Percentiles rank a stretch among this genome's conserved stretches.
Evolutionary conservation across 768 basidiomycete genomes (phyloP).

Genomic region (Lepiota venenata): DNA sequence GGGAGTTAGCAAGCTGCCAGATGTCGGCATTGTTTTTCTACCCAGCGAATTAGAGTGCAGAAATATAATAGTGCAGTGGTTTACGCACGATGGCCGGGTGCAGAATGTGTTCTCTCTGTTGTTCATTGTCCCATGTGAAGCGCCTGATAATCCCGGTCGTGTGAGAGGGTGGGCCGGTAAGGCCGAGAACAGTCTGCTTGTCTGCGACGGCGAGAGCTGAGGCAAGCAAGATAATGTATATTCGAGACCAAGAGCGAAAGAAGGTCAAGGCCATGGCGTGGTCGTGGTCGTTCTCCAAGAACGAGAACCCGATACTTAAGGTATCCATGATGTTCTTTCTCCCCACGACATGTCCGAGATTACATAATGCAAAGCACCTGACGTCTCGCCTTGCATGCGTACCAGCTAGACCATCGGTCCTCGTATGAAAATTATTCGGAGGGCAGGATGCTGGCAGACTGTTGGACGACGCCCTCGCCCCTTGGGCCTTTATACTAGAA

Average conservation of each 20-base stretch:
- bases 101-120: constrained; percentile 3
- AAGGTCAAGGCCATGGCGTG: neutral
- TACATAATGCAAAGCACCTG: neutral
- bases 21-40: constrained; percentile 47
- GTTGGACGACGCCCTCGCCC: too few relatives aligned
- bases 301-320: neutral
- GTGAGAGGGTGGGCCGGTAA: neutral
- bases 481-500: too few relatives aligned
- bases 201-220: neutral
- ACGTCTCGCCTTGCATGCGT: too few relatives aligned
- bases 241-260: neutral
- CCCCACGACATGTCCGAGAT: neutral
- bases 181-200: neutral
- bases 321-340: too few relatives aligned
- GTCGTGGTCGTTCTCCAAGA: neutral
- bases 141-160: constrained; percentile 10
- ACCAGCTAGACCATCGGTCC: too few relatives aligned
- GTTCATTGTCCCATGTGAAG: constrained; percentile 3
- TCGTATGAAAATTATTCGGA: too few relatives aligned
- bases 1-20: constrained; percentile 43
- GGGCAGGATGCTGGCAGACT: too few relatives aligned
- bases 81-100: constrained; percentile 7
- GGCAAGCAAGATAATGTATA: neutral
- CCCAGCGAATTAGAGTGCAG: neutral
- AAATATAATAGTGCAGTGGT: neutral